Conservation (phyloP, 2,329 filamentous ascomycete genomes). For the Penicillium sp. region DNA sequence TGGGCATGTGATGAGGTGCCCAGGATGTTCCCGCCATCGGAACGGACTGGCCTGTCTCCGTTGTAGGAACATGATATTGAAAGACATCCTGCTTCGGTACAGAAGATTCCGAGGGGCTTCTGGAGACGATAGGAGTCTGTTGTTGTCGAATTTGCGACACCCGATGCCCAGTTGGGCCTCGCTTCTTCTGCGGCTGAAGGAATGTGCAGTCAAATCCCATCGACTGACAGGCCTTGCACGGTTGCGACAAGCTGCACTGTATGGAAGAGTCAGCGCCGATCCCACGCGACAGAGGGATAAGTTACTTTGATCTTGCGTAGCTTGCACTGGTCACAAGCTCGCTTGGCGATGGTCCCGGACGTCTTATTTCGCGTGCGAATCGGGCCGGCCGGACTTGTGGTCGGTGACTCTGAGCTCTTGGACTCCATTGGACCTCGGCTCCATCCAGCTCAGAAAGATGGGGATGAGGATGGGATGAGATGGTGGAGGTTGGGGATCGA, state of each 20-base stretch:
- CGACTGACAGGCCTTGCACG: slow-evolving; percentile 37
- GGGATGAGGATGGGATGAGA: not conserved
- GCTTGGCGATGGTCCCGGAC: slow-evolving; percentile 24
- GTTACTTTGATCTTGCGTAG: slow-evolving; percentile 37
- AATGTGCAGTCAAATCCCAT: slow-evolving; percentile 42
- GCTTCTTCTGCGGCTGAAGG: slow-evolving; percentile 41
- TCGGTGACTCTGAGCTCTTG: slow-evolving; percentile 18
- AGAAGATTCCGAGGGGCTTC: slow-evolving; percentile 14
- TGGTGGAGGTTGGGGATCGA: slow-evolving; percentile 15
- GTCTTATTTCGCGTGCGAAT: slow-evolving; percentile 27
- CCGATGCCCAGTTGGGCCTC: slow-evolving; percentile 38
- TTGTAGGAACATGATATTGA: slow-evolving; percentile 23
- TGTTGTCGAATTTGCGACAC: slow-evolving; percentile 38
- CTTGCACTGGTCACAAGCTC: slow-evolving; percentile 45
- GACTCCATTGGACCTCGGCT: slow-evolving; percentile 23
- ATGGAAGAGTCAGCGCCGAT: slow-evolving; percentile 9
- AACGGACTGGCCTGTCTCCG: slow-evolving; percentile 17
- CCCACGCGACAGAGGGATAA: not conserved
- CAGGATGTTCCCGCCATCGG: slow-evolving; percentile 22
- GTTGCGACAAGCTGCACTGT: slow-evolving; percentile 40
- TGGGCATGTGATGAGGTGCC: slow-evolving; percentile 20
- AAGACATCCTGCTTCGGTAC: slow-evolving; percentile 18
- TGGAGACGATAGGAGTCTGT: slow-evolving; percentile 25
- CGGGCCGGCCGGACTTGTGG: slow-evolving; percentile 14
- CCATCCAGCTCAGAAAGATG: slow-evolving; percentile 15